Percentiles rank a stretch among this genome's conserved stretches.
phyloP scores from a whole-genome alignment of 768 basidiomycete genomes.

The Mycena vulgaris region DNA sequence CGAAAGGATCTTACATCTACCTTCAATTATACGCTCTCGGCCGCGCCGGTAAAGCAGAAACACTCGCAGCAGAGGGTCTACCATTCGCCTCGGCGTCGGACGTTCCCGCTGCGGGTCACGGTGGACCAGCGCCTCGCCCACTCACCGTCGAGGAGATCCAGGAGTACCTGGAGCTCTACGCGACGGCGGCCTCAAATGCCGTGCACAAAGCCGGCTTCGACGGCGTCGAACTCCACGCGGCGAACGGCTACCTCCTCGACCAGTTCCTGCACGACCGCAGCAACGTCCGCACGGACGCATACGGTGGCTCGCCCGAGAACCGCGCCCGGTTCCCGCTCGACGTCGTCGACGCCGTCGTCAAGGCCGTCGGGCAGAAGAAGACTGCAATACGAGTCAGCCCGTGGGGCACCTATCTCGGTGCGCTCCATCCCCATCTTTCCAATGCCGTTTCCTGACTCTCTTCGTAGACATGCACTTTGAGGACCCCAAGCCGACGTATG shows the following conservation, averaged over 20 bases:
- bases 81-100: slow-evolving; percentile 48
- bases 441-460: slow-evolving; percentile 34
- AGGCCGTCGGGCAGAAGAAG: slow-evolving; percentile 60
- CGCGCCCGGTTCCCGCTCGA: slow-evolving; percentile 62
- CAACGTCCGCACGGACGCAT: no score
- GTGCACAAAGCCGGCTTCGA: slow-evolving; percentile 68
- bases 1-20: slow-evolving; percentile 53
- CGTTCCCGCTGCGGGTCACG: slow-evolving; percentile 30
- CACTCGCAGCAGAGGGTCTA: slow-evolving; percentile 46
- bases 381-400: no score
- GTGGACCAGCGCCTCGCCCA: slow-evolving; percentile 42
- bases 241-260: slow-evolving; percentile 55
- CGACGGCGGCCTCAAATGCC: no score
- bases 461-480: slow-evolving; percentile 55
- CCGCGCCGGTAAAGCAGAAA: slow-evolving; percentile 43
- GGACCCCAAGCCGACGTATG: slow-evolving; percentile 61
- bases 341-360: slow-evolving; percentile 56
- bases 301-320: slow-evolving; percentile 53
- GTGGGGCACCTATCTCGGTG: slow-evolving; percentile 52
- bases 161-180: slow-evolving; percentile 59
- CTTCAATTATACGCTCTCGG: slow-evolving; percentile 67
- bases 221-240: slow-evolving; percentile 63
- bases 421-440: slow-evolving; percentile 27
- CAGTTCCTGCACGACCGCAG: slow-evolving; percentile 65
- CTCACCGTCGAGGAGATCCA: slow-evolving; percentile 51